Evolutionary conservation across 495 filamentous ascomycete species (phyloP).

Genomic region (Xylaria cubensis): DNA sequence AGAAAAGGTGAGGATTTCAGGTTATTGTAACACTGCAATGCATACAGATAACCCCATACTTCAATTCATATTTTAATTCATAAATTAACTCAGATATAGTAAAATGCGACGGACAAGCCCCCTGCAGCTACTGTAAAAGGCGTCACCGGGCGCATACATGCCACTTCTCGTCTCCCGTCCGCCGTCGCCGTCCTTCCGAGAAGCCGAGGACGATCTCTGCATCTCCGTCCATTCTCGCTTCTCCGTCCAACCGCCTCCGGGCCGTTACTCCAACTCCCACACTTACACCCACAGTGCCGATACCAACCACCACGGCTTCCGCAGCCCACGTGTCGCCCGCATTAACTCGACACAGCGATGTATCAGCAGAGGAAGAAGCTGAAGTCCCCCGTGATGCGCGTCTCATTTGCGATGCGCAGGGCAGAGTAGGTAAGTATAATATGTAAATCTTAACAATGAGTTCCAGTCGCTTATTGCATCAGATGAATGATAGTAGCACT

Average conservation of each 20-base stretch:
- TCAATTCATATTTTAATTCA: neutral
- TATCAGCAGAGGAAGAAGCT: slow-evolving; percentile 48
- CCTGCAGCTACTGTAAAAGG: slow-evolving; percentile 22
- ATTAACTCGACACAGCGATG: slow-evolving; percentile 28
- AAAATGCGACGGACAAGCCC: slow-evolving; percentile 20
- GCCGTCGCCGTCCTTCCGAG: slow-evolving; percentile 16
- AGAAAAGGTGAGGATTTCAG: slow-evolving; percentile 38
- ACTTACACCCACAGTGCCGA: slow-evolving; percentile 9
- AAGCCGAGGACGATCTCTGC: slow-evolving; percentile 5
- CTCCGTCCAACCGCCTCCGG: slow-evolving; percentile 5
- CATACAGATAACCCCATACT: neutral
- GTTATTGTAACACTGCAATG: neutral
- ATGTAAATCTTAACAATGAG: neutral
- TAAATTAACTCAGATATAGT: neutral
- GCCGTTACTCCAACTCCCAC: slow-evolving; percentile 21
- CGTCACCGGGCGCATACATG: slow-evolving; percentile 16
- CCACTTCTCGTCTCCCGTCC: slow-evolving; percentile 9
- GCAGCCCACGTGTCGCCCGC: slow-evolving; percentile 18
- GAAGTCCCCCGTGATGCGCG: slow-evolving; percentile 57
- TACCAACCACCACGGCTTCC: neutral
- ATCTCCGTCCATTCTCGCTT: neutral
- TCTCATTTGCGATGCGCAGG: slow-evolving; percentile 63
- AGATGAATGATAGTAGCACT: neutral
- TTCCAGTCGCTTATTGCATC: neutral
- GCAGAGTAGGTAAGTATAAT: slow-evolving; percentile 57